Percentiles rank a stretch among this genome's conserved stretches.
Evolutionary conservation across 306 rosid genomes (phyloP).

Genomic region (Psophocarpus tetragonolobus): DNA sequence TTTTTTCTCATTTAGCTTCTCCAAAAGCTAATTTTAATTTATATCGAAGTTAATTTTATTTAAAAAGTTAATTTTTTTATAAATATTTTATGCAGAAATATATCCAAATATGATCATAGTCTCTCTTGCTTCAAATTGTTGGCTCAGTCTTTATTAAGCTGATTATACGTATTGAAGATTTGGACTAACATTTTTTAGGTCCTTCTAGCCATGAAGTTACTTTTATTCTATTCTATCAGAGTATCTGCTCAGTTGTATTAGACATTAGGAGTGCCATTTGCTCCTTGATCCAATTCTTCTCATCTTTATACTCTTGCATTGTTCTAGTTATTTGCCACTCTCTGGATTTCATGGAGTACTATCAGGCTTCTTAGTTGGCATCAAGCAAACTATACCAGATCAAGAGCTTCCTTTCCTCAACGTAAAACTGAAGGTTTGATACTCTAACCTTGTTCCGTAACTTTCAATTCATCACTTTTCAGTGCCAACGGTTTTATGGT

Average conservation of each 20-base stretch:
- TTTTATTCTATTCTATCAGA: neutral
- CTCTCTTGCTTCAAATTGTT: neutral
- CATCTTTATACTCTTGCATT: slow-evolving; percentile 23
- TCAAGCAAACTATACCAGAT: slow-evolving; percentile 94
- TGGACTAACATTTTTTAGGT: neutral
- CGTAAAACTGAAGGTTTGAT: slow-evolving; percentile 72
- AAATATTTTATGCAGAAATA: too few relatives aligned
- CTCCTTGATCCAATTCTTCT: slow-evolving; percentile 10
- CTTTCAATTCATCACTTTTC: slow-evolving; percentile 19
- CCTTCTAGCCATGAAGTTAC: neutral
- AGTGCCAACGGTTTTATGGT: neutral
- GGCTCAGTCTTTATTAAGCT: neutral
- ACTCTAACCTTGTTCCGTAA: neutral
- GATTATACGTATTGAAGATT: neutral
- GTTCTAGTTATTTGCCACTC: slow-evolving; percentile 73
- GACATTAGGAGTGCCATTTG: neutral
- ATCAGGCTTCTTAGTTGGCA: slow-evolving; percentile 90
- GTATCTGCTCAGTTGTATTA: slow-evolving; percentile 1
- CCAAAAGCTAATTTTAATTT: too few relatives aligned
- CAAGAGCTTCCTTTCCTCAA: slow-evolving; percentile 79
- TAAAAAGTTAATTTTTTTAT: too few relatives aligned
- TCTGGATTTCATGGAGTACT: slow-evolving; percentile 94
- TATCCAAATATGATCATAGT: too few relatives aligned
- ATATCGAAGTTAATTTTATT: too few relatives aligned
- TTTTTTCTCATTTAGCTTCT: too few relatives aligned